These are phyloP conservation scores for Halophytophthora polymorphica DNA, from an alignment of 352 stramenopile species.

Conservation along the genomic window DNA sequence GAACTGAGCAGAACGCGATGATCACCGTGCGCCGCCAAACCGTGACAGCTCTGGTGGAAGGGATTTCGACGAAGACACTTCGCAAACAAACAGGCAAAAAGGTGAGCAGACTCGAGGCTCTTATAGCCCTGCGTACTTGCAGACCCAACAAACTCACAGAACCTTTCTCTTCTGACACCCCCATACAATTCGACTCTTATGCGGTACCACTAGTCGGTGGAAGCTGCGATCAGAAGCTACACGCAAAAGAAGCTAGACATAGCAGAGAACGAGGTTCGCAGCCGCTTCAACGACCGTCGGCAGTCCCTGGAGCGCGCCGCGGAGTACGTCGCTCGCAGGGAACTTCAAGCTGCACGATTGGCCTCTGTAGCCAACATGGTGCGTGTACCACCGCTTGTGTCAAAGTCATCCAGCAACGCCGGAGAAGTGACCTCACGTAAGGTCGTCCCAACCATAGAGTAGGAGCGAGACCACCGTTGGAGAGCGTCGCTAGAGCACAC, in stretches of 20 bases:
- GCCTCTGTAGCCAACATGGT: too few species aligned
- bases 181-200: background rate
- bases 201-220: conserved; percentile 6
- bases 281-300: conserved; percentile 36
- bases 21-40: conserved; percentile 26
- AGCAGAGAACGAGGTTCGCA: conserved; percentile 28
- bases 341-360: conserved; percentile 7
- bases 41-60: conserved; percentile 28
- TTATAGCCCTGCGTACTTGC: background rate
- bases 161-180: background rate
- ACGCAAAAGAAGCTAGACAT: conserved; percentile 48
- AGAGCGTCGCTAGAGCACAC: too few species aligned
- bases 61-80: conserved; percentile 34
- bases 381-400: too few species aligned
- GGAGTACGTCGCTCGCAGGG: conserved; percentile 9
- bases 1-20: conserved; percentile 21
- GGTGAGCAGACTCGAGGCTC: too few species aligned
- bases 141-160: too few species aligned
- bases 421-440: too few species aligned
- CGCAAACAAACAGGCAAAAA: conserved; percentile 40
- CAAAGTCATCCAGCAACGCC: too few species aligned
- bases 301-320: conserved; percentile 22
- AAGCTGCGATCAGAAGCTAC: conserved; percentile 21
- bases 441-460: too few species aligned
- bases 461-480: too few species aligned